Percentiles rank a stretch among this genome's conserved stretches.
These are phyloP conservation scores for Stephanodiscus triporus DNA, from an alignment of 108 stramenopile genomes.

Conservation along the genomic window DNA sequence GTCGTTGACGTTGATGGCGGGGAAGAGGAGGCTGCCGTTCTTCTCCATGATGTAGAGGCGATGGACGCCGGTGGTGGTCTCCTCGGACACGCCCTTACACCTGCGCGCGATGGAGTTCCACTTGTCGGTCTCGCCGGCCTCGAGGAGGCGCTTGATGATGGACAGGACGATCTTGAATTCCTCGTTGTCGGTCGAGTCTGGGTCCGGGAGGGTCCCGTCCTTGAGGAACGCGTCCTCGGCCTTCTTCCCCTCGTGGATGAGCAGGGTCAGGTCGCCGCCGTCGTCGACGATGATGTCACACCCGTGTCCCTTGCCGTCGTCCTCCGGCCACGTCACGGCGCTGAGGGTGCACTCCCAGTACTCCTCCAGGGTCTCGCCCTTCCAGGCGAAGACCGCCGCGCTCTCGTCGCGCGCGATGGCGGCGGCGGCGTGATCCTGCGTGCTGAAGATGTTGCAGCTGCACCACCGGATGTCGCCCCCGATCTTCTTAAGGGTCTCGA, in stretches of 20 bases:
- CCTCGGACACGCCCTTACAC: constrained; percentile 98
- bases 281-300: constrained; percentile 99
- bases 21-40: constrained; percentile 96
- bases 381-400: constrained; percentile 99
- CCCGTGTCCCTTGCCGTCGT: constrained; percentile 98
- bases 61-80: constrained; percentile 99
- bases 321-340: constrained; percentile 96
- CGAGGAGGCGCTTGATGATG: constrained; percentile 97
- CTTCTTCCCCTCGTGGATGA: constrained; percentile 99
- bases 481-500: constrained; percentile 97
- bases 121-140: constrained; percentile 94
- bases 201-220: constrained; percentile 98
- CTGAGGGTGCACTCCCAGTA: constrained; percentile 99
- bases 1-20: constrained; percentile 99
- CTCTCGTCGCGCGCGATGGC: constrained; percentile 98
- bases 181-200: constrained; percentile 96
- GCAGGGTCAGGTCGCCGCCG: constrained; percentile 99
- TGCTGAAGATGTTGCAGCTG: constrained; percentile 99
- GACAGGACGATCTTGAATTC: constrained; percentile 99
- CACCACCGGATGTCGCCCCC: constrained; percentile 99
- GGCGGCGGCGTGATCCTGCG: constrained; percentile 99
- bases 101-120: constrained; percentile 97
- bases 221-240: constrained; percentile 96
- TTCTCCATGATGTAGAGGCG: constrained; percentile 99
- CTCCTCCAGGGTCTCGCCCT: constrained; percentile 99